Conservation (phyloP, 768 basidiomycete genomes). For the Leccinum obscurum region DNA sequence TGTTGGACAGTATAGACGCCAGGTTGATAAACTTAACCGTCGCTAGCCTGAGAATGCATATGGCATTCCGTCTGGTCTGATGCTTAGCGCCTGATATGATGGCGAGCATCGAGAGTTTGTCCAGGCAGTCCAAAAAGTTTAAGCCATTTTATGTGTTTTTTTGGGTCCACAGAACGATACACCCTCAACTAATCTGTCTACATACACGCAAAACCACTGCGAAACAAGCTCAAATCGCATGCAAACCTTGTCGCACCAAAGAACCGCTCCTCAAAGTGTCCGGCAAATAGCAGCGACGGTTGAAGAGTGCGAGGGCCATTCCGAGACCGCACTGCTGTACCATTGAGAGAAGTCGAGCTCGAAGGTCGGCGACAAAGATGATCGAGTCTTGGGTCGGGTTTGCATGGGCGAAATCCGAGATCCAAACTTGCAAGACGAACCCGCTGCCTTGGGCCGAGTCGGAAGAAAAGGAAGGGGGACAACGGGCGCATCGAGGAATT, state of each 20-base stretch:
- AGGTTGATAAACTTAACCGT: too few relatives aligned
- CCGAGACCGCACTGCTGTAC: neutral
- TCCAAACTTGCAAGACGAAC: neutral
- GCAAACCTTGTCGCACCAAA: neutral
- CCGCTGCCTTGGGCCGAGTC: neutral
- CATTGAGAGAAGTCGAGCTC: neutral
- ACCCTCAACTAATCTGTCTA: neutral
- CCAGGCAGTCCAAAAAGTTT: neutral
- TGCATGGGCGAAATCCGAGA: neutral
- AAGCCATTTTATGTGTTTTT: neutral
- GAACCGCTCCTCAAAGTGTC: neutral
- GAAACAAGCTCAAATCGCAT: neutral
- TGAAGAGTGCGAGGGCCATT: neutral
- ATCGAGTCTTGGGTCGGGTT: neutral
- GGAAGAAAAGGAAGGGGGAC: slow-evolving; percentile 1
- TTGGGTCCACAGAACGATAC: neutral
- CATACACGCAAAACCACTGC: neutral
- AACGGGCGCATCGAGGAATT: slow-evolving; percentile 6
- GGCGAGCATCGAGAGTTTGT: too few relatives aligned
- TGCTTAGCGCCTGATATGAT: too few relatives aligned
- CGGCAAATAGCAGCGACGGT: neutral
- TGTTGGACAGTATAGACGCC: too few relatives aligned
- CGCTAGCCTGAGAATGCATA: too few relatives aligned
- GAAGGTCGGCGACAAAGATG: neutral
- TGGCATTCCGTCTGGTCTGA: too few relatives aligned